Conservation (phyloP, 306 rosid genomes). For the Trifolium fragiferum region DNA sequence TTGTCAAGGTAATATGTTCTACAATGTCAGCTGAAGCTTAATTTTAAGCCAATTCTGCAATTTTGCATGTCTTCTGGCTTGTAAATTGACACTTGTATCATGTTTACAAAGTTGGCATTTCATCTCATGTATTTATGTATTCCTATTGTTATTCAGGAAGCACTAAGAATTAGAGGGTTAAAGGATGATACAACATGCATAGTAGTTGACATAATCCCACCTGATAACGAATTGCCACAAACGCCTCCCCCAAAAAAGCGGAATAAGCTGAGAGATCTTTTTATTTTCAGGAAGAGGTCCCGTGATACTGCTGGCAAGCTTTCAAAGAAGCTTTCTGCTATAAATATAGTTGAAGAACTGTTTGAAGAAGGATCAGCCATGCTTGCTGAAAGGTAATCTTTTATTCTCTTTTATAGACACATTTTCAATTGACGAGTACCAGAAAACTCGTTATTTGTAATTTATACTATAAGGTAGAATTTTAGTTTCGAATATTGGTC, state of each 20-base stretch:
- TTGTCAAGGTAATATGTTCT: constrained; percentile 75
- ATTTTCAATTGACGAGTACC: not conserved
- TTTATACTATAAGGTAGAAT: not conserved
- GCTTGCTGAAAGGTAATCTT: constrained; percentile 92
- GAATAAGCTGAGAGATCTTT: constrained; percentile 64
- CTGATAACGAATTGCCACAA: constrained; percentile 60
- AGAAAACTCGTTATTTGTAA: not conserved
- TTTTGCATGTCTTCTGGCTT: not conserved
- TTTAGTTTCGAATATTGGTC: not conserved
- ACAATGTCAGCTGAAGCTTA: not conserved
- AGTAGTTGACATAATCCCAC: constrained; percentile 89
- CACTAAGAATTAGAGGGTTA: constrained; percentile 78
- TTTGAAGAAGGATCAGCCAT: constrained; percentile 98
- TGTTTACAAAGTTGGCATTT: constrained; percentile 23
- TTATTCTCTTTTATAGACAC: not conserved
- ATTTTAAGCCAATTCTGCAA: constrained; percentile 29
- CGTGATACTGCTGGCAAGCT: constrained; percentile 63
- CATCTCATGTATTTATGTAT: constrained; percentile 18
- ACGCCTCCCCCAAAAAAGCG: constrained; percentile 71
- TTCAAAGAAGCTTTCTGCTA: constrained; percentile 83
- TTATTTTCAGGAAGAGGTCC: constrained; percentile 65
- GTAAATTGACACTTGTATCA: not conserved
- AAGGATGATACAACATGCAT: constrained; percentile 96
- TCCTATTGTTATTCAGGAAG: constrained; percentile 61
- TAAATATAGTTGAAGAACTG: constrained; percentile 83